Conservation (phyloP, 805 yeast species). For the Candida awuae region DNA sequence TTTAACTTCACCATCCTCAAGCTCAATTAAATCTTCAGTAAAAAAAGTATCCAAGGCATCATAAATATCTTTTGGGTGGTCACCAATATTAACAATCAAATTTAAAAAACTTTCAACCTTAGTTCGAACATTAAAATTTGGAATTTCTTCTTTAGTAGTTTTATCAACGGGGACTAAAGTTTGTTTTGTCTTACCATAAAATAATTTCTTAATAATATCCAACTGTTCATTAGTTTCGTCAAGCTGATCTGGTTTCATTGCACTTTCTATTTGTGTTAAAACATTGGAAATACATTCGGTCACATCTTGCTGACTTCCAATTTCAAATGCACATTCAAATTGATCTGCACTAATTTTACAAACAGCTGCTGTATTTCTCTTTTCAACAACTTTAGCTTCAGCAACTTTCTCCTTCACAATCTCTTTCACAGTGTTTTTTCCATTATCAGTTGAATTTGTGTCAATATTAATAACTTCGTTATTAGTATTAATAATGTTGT, state of each 20-base stretch:
- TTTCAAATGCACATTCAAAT: constrained; percentile 64
- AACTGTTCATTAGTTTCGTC: constrained; percentile 75
- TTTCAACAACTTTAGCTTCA: constrained; percentile 7
- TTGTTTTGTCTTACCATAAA: constrained; percentile 83
- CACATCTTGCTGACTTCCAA: constrained; percentile 94
- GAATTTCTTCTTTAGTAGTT: constrained; percentile 23
- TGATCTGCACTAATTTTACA: constrained; percentile 48
- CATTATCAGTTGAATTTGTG: background rate
- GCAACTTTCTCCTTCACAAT: background rate
- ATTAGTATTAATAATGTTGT: background rate
- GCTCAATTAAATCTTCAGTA: constrained; percentile 58
- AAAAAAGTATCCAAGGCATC: constrained; percentile 86
- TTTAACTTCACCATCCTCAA: constrained; percentile 67
- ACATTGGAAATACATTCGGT: constrained; percentile 96
- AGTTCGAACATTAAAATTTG: constrained; percentile 31
- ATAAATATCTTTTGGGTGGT: constrained; percentile 80
- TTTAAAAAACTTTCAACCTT: constrained; percentile 73
- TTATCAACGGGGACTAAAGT: constrained; percentile 46
- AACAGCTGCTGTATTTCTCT: constrained; percentile 21
- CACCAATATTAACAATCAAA: constrained; percentile 76
- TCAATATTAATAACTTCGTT: constrained; percentile 1
- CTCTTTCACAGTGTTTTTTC: background rate
- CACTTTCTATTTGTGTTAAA: constrained; percentile 82
- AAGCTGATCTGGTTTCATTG: constrained; percentile 56
- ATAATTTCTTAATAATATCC: constrained; percentile 71